Evolutionary conservation across 768 basidiomycete species (phyloP).

Genomic region (Boletus coccyginus): DNA sequence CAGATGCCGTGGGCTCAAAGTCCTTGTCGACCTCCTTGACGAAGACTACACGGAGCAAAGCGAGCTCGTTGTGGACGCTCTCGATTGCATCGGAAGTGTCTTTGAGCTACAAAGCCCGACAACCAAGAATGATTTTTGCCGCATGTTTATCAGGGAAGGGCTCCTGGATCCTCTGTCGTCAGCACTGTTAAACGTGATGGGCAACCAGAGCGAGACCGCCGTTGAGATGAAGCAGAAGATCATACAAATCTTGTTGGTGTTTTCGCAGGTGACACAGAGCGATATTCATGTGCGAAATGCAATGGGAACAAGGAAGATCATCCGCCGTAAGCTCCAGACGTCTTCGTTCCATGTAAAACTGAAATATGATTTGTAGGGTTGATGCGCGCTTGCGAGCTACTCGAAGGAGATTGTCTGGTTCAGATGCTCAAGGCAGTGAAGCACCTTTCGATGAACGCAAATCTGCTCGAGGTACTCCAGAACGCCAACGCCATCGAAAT

Average conservation of each 20-base stretch:
- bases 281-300: constrained; percentile 93
- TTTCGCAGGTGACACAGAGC: constrained; percentile 94
- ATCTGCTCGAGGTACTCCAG: constrained; percentile 87
- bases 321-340: constrained; percentile 64
- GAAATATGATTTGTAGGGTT: constrained; percentile 52
- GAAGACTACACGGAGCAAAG: constrained; percentile 93
- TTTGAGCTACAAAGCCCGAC: constrained; percentile 96
- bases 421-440: constrained; percentile 93
- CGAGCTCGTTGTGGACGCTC: constrained; percentile 87
- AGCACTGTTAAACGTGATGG: constrained; percentile 86
- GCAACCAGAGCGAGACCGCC: constrained; percentile 60
- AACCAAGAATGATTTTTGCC: constrained; percentile 96
- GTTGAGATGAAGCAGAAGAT: constrained; percentile 84
- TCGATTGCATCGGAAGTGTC: constrained; percentile 92
- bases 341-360: constrained; percentile 1
- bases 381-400: constrained; percentile 79
- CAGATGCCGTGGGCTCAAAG: constrained; percentile 92
- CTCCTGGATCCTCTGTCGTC: constrained; percentile 89
- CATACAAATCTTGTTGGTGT: constrained; percentile 83
- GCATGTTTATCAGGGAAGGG: constrained; percentile 97
- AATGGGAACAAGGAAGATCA: constrained; percentile 83
- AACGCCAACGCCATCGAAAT: constrained; percentile 95
- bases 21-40: constrained; percentile 93
- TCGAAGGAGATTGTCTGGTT: constrained; percentile 87
- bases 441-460: constrained; percentile 92